Base-by-base conservation (phyloP, 805 yeast genomes). In the Scheffersomyces spartinae region DNA sequence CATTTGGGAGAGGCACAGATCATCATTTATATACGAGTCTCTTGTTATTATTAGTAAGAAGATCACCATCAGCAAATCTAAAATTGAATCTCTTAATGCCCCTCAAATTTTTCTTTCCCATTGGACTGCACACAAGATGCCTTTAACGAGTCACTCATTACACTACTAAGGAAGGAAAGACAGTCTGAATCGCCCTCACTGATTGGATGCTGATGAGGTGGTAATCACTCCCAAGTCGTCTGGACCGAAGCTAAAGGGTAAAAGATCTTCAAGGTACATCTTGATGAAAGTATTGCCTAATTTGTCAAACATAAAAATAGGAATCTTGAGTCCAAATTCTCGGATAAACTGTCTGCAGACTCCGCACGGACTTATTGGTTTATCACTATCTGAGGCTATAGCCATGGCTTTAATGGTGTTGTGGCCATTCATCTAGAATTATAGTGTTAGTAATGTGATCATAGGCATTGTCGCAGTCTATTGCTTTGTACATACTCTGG, bases 161-260 rank as follows among this genome's bases (percentile, higher is more conserved):
- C n/a, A n/a, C 9, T 18, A 8, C 12, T 5, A 18, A 17, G 7
- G 18, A 17, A 9, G 9, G 9, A 17, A 7, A 17, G 18, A 9
- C 7, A 17, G 18, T 7, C 9, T 7, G 18, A 17, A 17, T 7
- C 9, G 18, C 9, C 7, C 18, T 17, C 7, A 7, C 7, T 7
- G 9, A 7, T 17, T 7, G 9, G 7, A 17, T 17, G 9, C 9
- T 21, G 21, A 19, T 14, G 9, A 23, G 29, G 23, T 6, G 14
- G 23, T 4, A 8, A 23, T 14, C 20, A 15, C 33, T 13, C 43
- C 48, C 21, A 79, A 49, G 39, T 72, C 67, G 9, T 69, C 85
- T 1, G 95, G 95, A 0, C 95, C 95, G 52, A 86, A 88, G 40
- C 91, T 75, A 43, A 69, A 47, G 1, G 97, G 97, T 25, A 86